Percentiles rank a stretch among this genome's conserved stretches.
These are phyloP conservation scores for Scutellaria baicalensis DNA, from an alignment of 257 asterid species.

Conservation along the genomic window DNA sequence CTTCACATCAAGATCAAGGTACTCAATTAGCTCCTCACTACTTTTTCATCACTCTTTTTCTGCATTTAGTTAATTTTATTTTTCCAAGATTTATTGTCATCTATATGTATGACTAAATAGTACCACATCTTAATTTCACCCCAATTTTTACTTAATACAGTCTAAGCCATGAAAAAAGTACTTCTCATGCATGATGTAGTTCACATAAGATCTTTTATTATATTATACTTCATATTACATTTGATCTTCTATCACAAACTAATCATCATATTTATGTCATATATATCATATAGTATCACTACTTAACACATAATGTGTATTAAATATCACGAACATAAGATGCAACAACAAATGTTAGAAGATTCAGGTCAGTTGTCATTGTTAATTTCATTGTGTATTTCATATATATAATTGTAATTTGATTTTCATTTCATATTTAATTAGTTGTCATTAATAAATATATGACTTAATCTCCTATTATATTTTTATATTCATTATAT, in stretches of 20 bases:
- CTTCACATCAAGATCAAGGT: slow-evolving; percentile 42
- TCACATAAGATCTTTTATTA: not conserved
- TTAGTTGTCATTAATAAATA: no score
- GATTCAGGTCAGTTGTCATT: not conserved
- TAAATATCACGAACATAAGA: no score
- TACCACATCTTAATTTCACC: not conserved
- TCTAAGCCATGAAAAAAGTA: not conserved
- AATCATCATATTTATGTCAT: no score
- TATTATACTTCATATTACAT: not conserved
- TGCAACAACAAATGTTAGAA: not conserved
- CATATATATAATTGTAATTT: no score
- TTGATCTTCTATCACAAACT: not conserved
- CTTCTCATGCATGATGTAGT: not conserved
- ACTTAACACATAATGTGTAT: no score
- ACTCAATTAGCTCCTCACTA: not conserved
- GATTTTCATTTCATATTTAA: no score
- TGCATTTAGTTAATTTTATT: not conserved
- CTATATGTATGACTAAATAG: not conserved
- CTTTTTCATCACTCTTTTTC: not conserved
- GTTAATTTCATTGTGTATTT: no score
- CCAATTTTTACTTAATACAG: not conserved
- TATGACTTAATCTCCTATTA: no score
- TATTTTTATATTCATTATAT: no score
- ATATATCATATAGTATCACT: no score
- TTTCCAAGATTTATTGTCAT: not conserved